Evolutionary conservation across 345 rosid species (phyloP), one percentile per base, ranked within the genome.

Genomic region (Salix purpurea): DNA sequence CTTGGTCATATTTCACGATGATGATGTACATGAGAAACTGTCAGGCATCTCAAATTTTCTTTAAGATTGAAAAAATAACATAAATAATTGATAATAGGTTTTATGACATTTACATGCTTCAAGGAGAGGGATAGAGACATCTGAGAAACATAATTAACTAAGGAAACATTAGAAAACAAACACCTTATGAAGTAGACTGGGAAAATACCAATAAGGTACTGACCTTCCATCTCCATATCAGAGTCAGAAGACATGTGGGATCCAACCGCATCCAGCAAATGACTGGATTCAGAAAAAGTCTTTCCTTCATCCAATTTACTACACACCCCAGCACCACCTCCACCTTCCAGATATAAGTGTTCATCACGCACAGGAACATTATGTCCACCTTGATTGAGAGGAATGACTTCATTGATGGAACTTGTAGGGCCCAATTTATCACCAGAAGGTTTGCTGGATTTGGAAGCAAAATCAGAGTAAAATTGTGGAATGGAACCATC

Each of bases 201-300:
- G 62, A 56, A n/a, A 56, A 56, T 56, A 9, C 62, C 62, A 10
- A 56, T 23, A 56, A 3, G 62, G 36, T 26, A 83, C 83, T 46
- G 80, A 92, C 95, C 97, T 92, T 90, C 97, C 97, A 92, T 92
- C 82, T 92, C 97, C 92, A 89, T 90, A 86, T 92, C 95, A 70
- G 93, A 91, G 83, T 88, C 91, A 69, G 77, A 71, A 80, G 78
- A 77, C 4, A 80, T 79, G 71, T 79, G 71, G 34, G 85, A 61
- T 65, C 24, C 81, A 65, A 80, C 44, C 7, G 80, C 71, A 76
- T 60, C 39, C 60, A 37, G 50, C 34, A 73, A 72, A 50, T 60
- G 61, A 32, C 74, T 71, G 7, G 74, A 24, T 37, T 30, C 23
- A 1, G 23, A 36, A 66, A 37, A 32, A 18, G 15, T 10, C 13